Evolutionary conservation across 352 stramenopile genomes (phyloP).

Genomic region (Pythium sukuiense): DNA sequence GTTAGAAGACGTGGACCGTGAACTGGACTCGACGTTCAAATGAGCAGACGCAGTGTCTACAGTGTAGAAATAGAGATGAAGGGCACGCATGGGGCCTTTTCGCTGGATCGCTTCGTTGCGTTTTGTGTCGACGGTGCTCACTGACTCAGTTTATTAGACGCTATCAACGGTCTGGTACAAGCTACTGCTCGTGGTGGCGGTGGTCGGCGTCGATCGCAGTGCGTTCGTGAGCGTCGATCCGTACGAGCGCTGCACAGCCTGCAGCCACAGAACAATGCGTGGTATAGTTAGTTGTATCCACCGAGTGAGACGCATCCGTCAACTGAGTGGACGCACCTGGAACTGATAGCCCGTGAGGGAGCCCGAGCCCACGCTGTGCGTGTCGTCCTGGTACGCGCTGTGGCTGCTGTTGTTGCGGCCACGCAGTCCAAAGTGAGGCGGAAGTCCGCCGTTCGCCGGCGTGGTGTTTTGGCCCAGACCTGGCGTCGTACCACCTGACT

Average conservation of each 20-base stretch:
- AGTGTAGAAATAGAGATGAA: slow-evolving; percentile 22
- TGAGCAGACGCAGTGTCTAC: slow-evolving; percentile 3
- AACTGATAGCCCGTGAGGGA: slow-evolving; percentile 71
- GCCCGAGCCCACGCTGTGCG: slow-evolving; percentile 30
- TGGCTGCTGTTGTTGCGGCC: slow-evolving; percentile 34
- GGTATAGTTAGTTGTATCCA: not conserved
- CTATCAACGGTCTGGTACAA: slow-evolving; percentile 18
- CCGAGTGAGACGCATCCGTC: not conserved
- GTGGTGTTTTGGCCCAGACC: slow-evolving; percentile 27
- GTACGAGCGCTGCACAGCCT: slow-evolving; percentile 27
- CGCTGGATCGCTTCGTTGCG: no score
- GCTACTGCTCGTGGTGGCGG: not conserved
- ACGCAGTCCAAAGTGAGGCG: slow-evolving; percentile 29
- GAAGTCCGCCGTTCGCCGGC: slow-evolving; percentile 25
- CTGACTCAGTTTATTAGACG: slow-evolving; percentile 20
- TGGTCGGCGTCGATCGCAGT: slow-evolving; percentile 9
- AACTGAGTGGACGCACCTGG: no score
- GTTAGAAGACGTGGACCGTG: slow-evolving; percentile 25
- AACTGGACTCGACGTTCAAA: slow-evolving; percentile 23
- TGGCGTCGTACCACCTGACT: not conserved
- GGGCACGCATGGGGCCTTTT: not conserved
- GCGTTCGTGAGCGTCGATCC: slow-evolving; percentile 21
- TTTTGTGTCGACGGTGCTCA: not conserved
- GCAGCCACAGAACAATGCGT: not conserved
- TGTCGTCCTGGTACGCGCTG: slow-evolving; percentile 51